A percentile compares a stretch with the other conserved stretches of the same genome.
Evolutionary conservation across 1,139 yeast genomes (phyloP).

Genomic region (Hansenula lynferdii): DNA sequence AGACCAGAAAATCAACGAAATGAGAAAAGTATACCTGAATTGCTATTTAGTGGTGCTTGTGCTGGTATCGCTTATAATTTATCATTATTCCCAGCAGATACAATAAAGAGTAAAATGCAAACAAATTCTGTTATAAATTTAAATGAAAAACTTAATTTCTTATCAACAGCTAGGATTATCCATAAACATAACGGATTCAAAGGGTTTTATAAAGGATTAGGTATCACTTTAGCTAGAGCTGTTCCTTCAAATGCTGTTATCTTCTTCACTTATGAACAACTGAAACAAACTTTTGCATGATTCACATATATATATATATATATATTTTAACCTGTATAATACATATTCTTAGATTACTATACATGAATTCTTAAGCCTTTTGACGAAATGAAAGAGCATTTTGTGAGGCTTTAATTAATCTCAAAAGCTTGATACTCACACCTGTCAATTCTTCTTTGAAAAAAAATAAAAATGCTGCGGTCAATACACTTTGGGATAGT

Average conservation of each 20-base stretch:
- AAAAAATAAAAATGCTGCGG: slow-evolving; percentile 87
- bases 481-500: slow-evolving; percentile 74
- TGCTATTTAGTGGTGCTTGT: slow-evolving; percentile 72
- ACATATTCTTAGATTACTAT: too few relatives aligned
- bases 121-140: slow-evolving; percentile 41
- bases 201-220: slow-evolving; percentile 80
- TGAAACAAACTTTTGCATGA: slow-evolving; percentile 37
- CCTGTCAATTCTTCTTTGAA: slow-evolving; percentile 80
- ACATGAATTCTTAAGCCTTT: too few relatives aligned
- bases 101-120: slow-evolving; percentile 84
- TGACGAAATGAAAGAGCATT: too few relatives aligned
- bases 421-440: slow-evolving; percentile 44
- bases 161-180: slow-evolving; percentile 33
- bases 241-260: slow-evolving; percentile 89
- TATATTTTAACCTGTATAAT: too few relatives aligned
- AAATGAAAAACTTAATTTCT: slow-evolving; percentile 22
- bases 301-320: background rate
- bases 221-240: slow-evolving; percentile 76
- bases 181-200: slow-evolving; percentile 43
- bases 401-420: slow-evolving; percentile 19
- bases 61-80: slow-evolving; percentile 84
- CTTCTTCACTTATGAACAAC: slow-evolving; percentile 70
- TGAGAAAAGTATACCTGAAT: slow-evolving; percentile 42
- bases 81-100: slow-evolving; percentile 84
- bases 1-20: slow-evolving; percentile 13